A percentile compares a stretch with the other conserved stretches of the same genome.
Conservation (phyloP, 257 asterid genomes). For the Nicotiana otophora region DNA sequence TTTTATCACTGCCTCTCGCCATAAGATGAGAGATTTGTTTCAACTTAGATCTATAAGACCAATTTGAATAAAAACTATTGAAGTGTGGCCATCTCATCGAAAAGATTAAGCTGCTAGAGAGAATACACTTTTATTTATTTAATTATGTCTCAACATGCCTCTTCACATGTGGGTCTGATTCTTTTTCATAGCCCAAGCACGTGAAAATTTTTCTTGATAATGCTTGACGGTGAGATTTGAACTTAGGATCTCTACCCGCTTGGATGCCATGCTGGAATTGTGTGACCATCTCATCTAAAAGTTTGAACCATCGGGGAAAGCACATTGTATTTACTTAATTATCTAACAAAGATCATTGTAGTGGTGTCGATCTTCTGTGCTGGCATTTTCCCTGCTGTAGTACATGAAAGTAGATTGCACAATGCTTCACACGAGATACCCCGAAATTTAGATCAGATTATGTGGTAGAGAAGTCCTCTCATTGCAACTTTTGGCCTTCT, state of each 20-base stretch:
- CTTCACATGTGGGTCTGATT: background rate
- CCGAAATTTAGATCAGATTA: background rate
- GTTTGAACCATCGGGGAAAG: background rate
- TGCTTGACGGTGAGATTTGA: background rate
- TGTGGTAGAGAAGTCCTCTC: background rate
- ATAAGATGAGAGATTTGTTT: background rate
- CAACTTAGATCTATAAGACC: background rate
- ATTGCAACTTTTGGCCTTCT: background rate
- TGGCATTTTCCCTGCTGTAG: background rate
- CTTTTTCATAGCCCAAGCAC: background rate
- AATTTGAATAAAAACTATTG: background rate
- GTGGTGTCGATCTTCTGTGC: constrained; percentile 5
- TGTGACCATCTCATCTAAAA: background rate
- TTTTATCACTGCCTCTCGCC: background rate
- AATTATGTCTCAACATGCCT: background rate
- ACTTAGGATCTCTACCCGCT: background rate
- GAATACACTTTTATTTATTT: background rate
- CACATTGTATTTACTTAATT: background rate
- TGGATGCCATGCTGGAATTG: background rate
- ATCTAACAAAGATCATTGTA: background rate
- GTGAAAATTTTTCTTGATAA: background rate
- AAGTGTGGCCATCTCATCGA: constrained; percentile 10
- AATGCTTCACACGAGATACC: background rate
- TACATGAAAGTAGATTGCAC: background rate
- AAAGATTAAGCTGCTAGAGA: background rate